These are phyloP conservation scores for Exophiala spinifera DNA, from an alignment of 2,329 filamentous ascomycete genomes.

Conservation along the genomic window DNA sequence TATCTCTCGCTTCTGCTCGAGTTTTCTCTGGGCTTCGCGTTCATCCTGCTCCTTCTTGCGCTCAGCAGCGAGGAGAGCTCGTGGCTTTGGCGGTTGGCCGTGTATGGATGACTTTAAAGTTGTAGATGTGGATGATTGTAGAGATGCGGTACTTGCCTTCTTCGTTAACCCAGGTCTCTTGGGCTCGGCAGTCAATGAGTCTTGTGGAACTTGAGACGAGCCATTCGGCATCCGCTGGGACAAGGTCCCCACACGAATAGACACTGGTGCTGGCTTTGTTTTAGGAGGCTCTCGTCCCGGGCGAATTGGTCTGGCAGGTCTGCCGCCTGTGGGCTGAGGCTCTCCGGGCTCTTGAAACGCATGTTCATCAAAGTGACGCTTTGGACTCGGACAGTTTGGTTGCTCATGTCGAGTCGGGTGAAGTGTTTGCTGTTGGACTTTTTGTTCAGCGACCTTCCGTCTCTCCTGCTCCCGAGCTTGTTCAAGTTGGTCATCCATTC, in stretches of 20 bases:
- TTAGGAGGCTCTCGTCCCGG: conserved; percentile 44
- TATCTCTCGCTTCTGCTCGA: conserved; percentile 75
- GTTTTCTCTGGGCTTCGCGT: conserved; percentile 71
- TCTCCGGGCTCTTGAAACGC: conserved; percentile 30
- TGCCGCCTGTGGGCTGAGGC: conserved; percentile 33
- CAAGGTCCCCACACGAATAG: conserved; percentile 49
- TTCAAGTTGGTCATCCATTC: conserved; percentile 39
- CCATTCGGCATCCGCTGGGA: conserved; percentile 45
- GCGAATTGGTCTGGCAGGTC: conserved; percentile 41
- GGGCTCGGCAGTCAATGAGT: conserved; percentile 51
- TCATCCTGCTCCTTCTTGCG: conserved; percentile 82
- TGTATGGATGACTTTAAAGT: conserved; percentile 65
- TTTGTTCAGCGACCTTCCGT: conserved; percentile 34
- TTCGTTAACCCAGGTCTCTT: conserved; percentile 51
- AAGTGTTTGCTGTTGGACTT: conserved; percentile 36
- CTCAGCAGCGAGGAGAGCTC: conserved; percentile 70
- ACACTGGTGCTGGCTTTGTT: conserved; percentile 43
- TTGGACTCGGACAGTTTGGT: conserved; percentile 28
- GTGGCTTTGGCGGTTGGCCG: conserved; percentile 62
- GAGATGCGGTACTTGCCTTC: conserved; percentile 62
- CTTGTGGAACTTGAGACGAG: conserved; percentile 58
- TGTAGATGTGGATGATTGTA: conserved; percentile 39
- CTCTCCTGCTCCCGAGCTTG: conserved; percentile 36
- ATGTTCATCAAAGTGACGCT: conserved; percentile 14
- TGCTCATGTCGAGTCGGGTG: conserved; percentile 32